These are phyloP conservation scores for Xylariales sp. DNA, from an alignment of 2,329 filamentous ascomycete genomes.

Conservation along the genomic window DNA sequence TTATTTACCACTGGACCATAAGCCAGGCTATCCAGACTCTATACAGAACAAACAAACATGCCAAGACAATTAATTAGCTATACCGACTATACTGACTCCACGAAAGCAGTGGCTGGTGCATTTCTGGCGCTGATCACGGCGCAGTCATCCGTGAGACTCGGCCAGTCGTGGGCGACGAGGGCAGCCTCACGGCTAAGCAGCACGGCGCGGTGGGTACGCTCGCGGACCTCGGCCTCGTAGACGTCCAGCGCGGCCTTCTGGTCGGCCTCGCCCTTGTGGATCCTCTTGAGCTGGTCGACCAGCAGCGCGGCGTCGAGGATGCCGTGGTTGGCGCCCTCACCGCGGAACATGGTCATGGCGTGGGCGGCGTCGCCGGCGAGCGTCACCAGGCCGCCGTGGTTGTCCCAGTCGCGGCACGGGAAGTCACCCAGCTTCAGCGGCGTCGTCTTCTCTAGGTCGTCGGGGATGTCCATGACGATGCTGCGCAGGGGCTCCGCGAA, in stretches of 20 bases:
- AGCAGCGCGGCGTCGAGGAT: conserved; percentile 37
- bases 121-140: too few species aligned
- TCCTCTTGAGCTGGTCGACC: conserved; percentile 23
- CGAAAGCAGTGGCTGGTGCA: too few species aligned
- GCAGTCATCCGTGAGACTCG: too few species aligned
- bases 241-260: conserved; percentile 24
- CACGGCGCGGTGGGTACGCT: conserved; percentile 38
- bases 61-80: too few species aligned
- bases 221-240: conserved; percentile 42
- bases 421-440: conserved; percentile 23
- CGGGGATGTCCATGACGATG: conserved; percentile 27
- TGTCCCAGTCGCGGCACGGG: conserved; percentile 25
- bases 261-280: conserved; percentile 6
- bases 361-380: conserved; percentile 29
- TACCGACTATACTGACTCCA: too few species aligned
- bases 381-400: conserved; percentile 23
- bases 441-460: conserved; percentile 24
- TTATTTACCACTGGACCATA: too few species aligned
- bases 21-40: too few species aligned
- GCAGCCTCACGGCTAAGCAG: conserved; percentile 35
- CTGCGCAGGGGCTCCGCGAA: conserved; percentile 41
- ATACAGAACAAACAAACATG: too few species aligned
- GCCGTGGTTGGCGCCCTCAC: conserved; percentile 44
- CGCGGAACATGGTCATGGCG: conserved; percentile 32
- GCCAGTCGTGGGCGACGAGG: conserved; percentile 39